Percentiles rank a stretch among this genome's conserved stretches.
phyloP scores from a whole-genome alignment of 345 rosid genomes.

The Syzygium aromaticum region DNA sequence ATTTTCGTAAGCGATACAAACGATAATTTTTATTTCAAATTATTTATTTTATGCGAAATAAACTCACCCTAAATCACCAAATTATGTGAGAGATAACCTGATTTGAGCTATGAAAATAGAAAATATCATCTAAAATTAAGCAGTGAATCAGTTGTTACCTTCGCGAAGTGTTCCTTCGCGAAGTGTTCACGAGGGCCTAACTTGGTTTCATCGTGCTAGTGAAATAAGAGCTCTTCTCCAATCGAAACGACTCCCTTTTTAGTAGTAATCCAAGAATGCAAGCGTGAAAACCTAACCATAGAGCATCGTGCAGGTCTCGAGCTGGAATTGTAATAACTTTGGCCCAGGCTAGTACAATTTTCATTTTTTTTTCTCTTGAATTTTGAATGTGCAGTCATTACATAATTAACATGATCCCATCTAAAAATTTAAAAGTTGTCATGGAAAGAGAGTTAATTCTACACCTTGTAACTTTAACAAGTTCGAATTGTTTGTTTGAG shows the following conservation, averaged over 20 bases:
- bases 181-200: rapidly evolving
- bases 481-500: background rate
- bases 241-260: background rate
- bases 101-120: no score
- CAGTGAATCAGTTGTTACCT: rapidly evolving
- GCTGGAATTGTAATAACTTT: background rate
- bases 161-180: rapidly evolving
- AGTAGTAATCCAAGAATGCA: rapidly evolving
- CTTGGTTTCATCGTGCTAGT: rapidly evolving
- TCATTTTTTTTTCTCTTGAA: background rate
- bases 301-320: background rate
- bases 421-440: background rate
- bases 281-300: background rate
- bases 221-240: background rate
- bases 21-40: no score
- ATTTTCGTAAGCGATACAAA: no score
- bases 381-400: background rate
- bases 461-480: background rate
- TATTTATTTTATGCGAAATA: no score
- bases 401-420: no score
- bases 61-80: no score
- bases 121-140: background rate
- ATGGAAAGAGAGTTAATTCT: background rate
- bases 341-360: rapidly evolving
- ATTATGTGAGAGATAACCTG: no score